These are phyloP conservation scores for Marasmius fiardii DNA, from an alignment of 1,284 basidiomycete species.

Conservation along the genomic window DNA sequence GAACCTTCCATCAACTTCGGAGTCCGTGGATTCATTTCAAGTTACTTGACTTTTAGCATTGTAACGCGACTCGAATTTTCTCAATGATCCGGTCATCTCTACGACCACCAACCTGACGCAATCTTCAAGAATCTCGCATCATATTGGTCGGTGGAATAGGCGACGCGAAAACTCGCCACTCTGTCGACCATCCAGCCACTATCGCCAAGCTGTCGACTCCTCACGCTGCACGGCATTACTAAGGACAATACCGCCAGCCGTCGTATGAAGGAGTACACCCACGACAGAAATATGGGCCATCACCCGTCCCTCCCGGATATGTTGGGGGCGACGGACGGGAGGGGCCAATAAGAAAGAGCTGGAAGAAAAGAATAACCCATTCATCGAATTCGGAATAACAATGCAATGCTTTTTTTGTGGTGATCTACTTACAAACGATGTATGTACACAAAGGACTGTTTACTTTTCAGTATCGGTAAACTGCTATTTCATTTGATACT, in stretches of 20 bases:
- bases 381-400: conserved; percentile 15
- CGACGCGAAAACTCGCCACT: conserved; percentile 42
- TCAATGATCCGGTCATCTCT: too few relatives aligned
- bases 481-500: too few relatives aligned
- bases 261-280: conserved; percentile 11
- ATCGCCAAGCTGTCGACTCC: conserved; percentile 63
- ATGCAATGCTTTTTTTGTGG: too few relatives aligned
- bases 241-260: conserved; percentile 9
- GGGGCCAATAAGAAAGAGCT: conserved; percentile 8
- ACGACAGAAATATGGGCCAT: neutral
- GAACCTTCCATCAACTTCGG: too few relatives aligned
- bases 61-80: too few relatives aligned
- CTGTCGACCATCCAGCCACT: conserved; percentile 69
- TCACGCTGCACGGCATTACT: conserved; percentile 2
- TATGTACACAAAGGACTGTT: too few relatives aligned
- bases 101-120: too few relatives aligned
- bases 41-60: too few relatives aligned
- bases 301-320: conserved; percentile 5
- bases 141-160: too few relatives aligned
- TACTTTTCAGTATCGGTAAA: too few relatives aligned
- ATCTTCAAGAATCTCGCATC: too few relatives aligned
- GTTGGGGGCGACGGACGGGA: conserved; percentile 9
- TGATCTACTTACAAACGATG: neutral
- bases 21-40: too few relatives aligned
- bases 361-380: conserved; percentile 14